Evolutionary conservation across 2,329 filamentous ascomycete species (phyloP).

Genomic region (Cercospora berteroae): DNA sequence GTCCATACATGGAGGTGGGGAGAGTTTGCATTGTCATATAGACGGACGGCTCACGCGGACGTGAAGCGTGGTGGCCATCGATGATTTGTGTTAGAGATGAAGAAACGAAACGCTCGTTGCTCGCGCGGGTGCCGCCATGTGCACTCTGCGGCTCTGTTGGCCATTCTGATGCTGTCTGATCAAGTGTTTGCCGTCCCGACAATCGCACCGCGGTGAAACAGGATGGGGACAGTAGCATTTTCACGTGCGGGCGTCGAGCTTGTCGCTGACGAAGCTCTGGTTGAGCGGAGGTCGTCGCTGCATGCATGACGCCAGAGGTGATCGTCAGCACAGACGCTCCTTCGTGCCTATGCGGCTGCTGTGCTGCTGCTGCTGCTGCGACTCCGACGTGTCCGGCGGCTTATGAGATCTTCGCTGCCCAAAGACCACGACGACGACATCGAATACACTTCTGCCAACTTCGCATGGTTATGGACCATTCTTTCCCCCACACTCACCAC

Average conservation of each 20-base stretch:
- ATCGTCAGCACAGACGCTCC: background rate
- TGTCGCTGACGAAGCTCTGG: background rate
- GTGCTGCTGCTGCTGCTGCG: background rate
- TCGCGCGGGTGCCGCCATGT: background rate
- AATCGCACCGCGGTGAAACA: background rate
- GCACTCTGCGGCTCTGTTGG: background rate
- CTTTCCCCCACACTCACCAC: background rate
- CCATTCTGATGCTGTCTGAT: background rate
- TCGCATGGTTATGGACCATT: background rate
- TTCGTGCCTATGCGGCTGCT: conserved; percentile 1
- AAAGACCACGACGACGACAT: background rate
- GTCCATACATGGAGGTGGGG: background rate
- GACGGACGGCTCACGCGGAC: background rate
- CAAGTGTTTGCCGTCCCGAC: background rate
- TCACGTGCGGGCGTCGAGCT: background rate
- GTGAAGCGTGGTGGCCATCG: background rate
- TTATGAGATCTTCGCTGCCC: background rate
- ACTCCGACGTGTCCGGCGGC: background rate
- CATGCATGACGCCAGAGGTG: conserved; percentile 4
- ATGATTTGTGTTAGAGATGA: conserved; percentile 1
- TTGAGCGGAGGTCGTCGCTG: background rate
- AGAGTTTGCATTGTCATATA: background rate
- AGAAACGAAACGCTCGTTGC: background rate
- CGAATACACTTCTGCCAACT: background rate
- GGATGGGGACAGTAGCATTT: background rate